Evolutionary conservation across 2,329 filamentous ascomycete genomes (phyloP), one percentile per base, ranked within the genome.

Genomic region (Malbranchea zuffiana): DNA sequence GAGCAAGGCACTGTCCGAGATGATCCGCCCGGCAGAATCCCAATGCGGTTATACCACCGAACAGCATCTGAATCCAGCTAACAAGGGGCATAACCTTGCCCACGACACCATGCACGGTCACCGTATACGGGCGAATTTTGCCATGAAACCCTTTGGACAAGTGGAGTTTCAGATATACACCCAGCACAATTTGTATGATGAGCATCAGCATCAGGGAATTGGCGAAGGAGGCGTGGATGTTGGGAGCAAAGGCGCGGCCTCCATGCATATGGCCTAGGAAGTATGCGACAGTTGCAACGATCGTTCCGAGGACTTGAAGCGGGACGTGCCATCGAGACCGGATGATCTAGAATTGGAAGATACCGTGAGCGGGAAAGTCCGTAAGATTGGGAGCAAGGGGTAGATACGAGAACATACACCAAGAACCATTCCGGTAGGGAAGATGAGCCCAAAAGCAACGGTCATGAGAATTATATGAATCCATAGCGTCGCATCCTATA

Each of bases 261-360:
- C 82, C 80, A 61, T 98, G 90, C 47, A 77, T 71, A 56, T 98
- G 90, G 33, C 90, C 90, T 36, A 98, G 74, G 59, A 90, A 85
- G 66, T 90, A 95, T 47, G 84, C 88, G 38, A 87, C 57, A 15
- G 93, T 69, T 2, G 85, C 83, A 46, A 96, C 69, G 17, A 75
- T 61, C 16, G 82, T 80, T 45, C 80, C 84, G 37, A 81, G 53
- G 18, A 80, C 71, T 60, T 98, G 90, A 3, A 85, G 67, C 5
- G 90, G 88, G 35, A 96, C 88, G 64, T 98, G 90, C 84, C 85
- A 96, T 61, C 83, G 77, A 43, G 80, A 93, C 44, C 84, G 85
- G 47, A 82, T 76, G 41, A 98, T 87, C 80, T 92, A 56, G 30
- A 37, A 24, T 31, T 10, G 19, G 3, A 17, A 29, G 18, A n/a